phyloP scores from a whole-genome alignment of 257 asterid species.

The Capsicum pubescens region DNA sequence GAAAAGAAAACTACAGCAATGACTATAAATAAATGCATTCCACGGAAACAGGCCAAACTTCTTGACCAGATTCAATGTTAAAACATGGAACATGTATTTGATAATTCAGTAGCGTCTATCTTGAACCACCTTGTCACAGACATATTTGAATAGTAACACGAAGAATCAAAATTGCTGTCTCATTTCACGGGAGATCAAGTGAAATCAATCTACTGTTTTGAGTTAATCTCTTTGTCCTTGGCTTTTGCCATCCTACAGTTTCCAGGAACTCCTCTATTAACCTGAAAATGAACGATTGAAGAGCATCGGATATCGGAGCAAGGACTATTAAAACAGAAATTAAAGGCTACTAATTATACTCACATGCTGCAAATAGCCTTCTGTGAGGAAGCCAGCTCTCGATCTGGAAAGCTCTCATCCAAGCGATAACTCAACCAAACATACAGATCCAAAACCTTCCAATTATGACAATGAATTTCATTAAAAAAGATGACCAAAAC shows the following conservation, averaged over 20 bases:
- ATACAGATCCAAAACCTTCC: constrained; percentile 87
- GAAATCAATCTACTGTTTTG: constrained; percentile 35
- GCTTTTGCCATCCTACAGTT: constrained; percentile 53
- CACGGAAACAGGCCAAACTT: constrained; percentile 21
- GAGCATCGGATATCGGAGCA: not conserved
- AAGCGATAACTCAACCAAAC: constrained; percentile 92
- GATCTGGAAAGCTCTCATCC: constrained; percentile 90
- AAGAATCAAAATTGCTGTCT: constrained; percentile 1
- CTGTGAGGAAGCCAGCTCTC: constrained; percentile 86
- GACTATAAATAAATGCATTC: not conserved
- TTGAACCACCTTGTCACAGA: not conserved
- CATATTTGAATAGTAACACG: not conserved
- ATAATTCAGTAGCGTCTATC: not conserved
- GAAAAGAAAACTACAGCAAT: not conserved
- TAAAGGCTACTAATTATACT: constrained; percentile 32
- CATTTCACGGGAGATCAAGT: constrained; percentile 22
- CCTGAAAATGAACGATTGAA: constrained; percentile 48
- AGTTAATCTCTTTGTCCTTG: constrained; percentile 42
- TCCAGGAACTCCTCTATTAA: constrained; percentile 86
- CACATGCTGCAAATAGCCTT: constrained; percentile 90
- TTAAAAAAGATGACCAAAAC: not conserved
- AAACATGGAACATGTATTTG: not conserved
- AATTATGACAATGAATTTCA: constrained; percentile 26
- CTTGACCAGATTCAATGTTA: not conserved
- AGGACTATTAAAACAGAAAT: not conserved